Evolutionary conservation across 2,329 filamentous ascomycete species (phyloP).

Genomic region (Colletotrichum sp.): DNA sequence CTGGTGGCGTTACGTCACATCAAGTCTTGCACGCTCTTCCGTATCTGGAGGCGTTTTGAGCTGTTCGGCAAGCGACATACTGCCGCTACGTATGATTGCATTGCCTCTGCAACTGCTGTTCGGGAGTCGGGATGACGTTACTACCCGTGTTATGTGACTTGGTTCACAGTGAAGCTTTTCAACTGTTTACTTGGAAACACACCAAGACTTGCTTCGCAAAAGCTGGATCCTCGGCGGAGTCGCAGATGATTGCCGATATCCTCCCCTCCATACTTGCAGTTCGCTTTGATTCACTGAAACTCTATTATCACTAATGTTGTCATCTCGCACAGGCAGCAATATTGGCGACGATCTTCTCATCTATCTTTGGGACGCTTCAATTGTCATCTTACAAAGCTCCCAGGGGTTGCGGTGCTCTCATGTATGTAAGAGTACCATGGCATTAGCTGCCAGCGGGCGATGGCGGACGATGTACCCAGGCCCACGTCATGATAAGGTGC

Average conservation of each 20-base stretch:
- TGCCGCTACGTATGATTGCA: background rate
- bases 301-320: background rate
- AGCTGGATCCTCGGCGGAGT: background rate
- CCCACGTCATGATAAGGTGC: slow-evolving; percentile 4
- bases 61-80: background rate
- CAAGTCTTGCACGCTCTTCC: background rate
- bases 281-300: background rate
- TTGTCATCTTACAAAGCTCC: background rate
- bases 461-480: background rate
- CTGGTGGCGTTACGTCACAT: slow-evolving; percentile 1
- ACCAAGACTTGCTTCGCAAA: background rate
- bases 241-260: background rate
- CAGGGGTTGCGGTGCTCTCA: background rate
- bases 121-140: background rate
- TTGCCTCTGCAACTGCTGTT: background rate
- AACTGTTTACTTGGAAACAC: background rate
- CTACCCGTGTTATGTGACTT: background rate
- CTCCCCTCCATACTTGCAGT: background rate
- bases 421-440: slow-evolving; percentile 21
- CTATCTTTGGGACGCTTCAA: background rate
- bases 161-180: background rate
- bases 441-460: background rate
- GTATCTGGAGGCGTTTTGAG: background rate
- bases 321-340: background rate
- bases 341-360: background rate